Evolutionary conservation across 768 basidiomycete genomes (phyloP), one percentile per base, ranked within the genome.

Genomic region (Phylloporus sp.): DNA sequence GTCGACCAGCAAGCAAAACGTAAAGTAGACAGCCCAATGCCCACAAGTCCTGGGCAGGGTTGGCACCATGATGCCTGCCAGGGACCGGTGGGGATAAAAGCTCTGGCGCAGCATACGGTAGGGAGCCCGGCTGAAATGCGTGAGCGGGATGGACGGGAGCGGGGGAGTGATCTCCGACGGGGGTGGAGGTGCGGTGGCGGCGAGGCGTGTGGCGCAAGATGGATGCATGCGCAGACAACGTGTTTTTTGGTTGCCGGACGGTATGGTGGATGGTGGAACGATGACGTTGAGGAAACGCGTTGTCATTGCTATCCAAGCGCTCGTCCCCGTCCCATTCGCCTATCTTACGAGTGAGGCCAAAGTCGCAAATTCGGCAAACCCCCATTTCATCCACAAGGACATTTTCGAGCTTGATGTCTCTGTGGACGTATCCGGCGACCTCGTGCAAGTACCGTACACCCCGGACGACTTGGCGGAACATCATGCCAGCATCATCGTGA

Each of bases 341-440:
- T 36, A 91, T 82, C 51, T 74, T 75, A 62, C 79, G 77, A 18
- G 89, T 77, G 74, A 94, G 80, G 44, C 91, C 91, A 71, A 95
- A 94, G 71, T 95, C 92, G 39, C 76, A 75, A 28, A 95, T 86
- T 63, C 84, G 82, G 74, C 91, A 93, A n/a, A 85, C 78, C 49
- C 90, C 88, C 75, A 81, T 83, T 65, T 91, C 88, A 67, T 95
- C 91, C 47, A 95, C 85, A 38, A 98, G 81, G 44, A 98, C 84
- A 73, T 99, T 99, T 72, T 98, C 97, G 53, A 97, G 81, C 74
- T 99, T 99, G 68, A 99, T 75, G 72, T 99, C 97, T 60, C 93
- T 81, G 73, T 99, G 95, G 48, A 95, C 87, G 59, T 87, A 81
- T 8, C 78, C 71, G 24, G 83, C 86, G 36, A 80, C 79, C 52